Base-by-base conservation (phyloP, 2,329 filamentous ascomycete species). In the Neonectria hederae region DNA sequence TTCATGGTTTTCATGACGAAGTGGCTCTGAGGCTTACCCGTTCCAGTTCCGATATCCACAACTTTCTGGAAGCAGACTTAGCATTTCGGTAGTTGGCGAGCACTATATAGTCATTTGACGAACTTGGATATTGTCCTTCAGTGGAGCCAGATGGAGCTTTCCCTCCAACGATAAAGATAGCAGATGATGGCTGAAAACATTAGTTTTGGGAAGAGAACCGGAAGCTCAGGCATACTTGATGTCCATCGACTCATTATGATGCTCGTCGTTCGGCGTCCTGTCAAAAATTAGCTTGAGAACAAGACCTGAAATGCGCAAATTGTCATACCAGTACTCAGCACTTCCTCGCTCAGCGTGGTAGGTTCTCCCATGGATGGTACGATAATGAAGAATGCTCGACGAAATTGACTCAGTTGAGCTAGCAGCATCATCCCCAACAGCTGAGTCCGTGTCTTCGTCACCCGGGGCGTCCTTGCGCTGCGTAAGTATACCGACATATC, bases 1-100 rank as follows among this genome's bases (percentile, higher is more conserved):
- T 22, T 17, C 0, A 1, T 19, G 5, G 2, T 8, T 0, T 4
- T 0, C 1, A 22, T 7, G 0, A 2, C 2, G 11, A n/a, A 13
- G 17, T 21, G 17, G 5, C 21, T 1, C 9, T 9, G n/a, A 19
- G n/a, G 45, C 67, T 13, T 82, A 30, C 86, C 86, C 1, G 85
- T 85, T 24, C 87, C 87, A 2, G 86, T 88, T 46, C 85, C 84
- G 9, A 87, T 76, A 62, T 86, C 84, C 21, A 87, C 74, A 2
- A 70, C 63, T 35, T 55, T 70, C 67, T 69, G 3, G 0, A 17
- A 4, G 0, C 2, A 3, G 0, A 11, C 17, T 71, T 8, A 76
- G 68, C 30, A 58, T 6, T 62, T 42, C 38, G 7, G 10, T 5
- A 30, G 62, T 13, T 69, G 40, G 14, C 28, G 3, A 45, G 10